phyloP scores from a whole-genome alignment of 2,329 filamentous ascomycete species.

The Epichloe coenophiala region DNA sequence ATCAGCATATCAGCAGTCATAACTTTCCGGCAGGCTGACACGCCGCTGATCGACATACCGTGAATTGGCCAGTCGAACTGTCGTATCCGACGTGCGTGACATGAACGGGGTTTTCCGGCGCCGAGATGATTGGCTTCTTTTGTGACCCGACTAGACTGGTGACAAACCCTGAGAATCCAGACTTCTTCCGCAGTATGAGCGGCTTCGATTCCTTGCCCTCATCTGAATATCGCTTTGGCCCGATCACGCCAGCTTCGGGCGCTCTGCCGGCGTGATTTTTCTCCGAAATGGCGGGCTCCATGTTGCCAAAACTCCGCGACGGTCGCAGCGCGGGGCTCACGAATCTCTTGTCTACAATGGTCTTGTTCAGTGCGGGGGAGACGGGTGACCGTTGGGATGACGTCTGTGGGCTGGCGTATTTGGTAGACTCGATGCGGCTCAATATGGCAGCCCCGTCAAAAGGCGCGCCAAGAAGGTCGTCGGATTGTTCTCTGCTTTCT shows the following conservation, averaged over 20 bases:
- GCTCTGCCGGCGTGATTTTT: conserved; percentile 19
- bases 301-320: conserved; percentile 40
- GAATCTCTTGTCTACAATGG: conserved; percentile 39
- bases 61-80: conserved; percentile 91
- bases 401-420: conserved; percentile 21
- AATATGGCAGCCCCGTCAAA: conserved; percentile 52
- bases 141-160: conserved; percentile 73
- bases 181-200: conserved; percentile 63
- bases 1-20: conserved; percentile 6
- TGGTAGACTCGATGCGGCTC: conserved; percentile 43
- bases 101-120: conserved; percentile 92
- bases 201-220: conserved; percentile 53
- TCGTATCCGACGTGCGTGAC: conserved; percentile 97
- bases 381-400: conserved; percentile 17
- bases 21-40: background rate
- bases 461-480: conserved; percentile 50
- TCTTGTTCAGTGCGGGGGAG: conserved; percentile 28
- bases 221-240: conserved; percentile 65
- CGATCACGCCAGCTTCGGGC: conserved; percentile 30
- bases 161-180: conserved; percentile 77
- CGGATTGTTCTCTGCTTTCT: conserved; percentile 24
- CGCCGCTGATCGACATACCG: conserved; percentile 35
- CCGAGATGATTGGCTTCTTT: conserved; percentile 88
- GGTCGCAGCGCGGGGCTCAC: conserved; percentile 44
- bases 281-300: conserved; percentile 25